Conservation (phyloP, 257 asterid species). For the Sherardia arvensis region DNA sequence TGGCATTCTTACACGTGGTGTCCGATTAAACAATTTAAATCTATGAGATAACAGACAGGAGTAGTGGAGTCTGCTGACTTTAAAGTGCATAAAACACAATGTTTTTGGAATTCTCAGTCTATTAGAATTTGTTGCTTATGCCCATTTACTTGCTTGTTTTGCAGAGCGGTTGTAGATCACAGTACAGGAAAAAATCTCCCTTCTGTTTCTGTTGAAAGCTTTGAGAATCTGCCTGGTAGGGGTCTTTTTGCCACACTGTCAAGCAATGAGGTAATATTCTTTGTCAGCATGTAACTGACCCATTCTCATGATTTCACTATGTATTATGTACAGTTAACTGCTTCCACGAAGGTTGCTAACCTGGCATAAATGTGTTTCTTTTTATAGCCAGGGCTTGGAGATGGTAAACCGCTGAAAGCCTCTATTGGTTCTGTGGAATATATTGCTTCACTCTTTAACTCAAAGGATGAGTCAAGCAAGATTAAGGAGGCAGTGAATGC, state of each 20-base stretch:
- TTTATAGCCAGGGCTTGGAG: conserved; percentile 82
- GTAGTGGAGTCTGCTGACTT: background rate
- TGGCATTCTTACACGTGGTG: background rate
- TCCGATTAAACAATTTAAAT: background rate
- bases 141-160: conserved; percentile 14
- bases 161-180: conserved; percentile 96
- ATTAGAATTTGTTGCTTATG: background rate
- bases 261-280: conserved; percentile 57
- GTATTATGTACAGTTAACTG: background rate
- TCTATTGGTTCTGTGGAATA: conserved; percentile 93
- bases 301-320: background rate
- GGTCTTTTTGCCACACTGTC: conserved; percentile 86
- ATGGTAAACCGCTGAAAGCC: conserved; percentile 67
- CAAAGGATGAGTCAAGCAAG: conserved; percentile 61
- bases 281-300: background rate
- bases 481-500: conserved; percentile 65
- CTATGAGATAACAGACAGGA: no score
- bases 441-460: conserved; percentile 67
- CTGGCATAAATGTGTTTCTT: conserved; percentile 13
- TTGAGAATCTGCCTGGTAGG: conserved; percentile 93
- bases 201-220: conserved; percentile 73
- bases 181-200: conserved; percentile 94
- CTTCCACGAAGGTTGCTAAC: conserved; percentile 16
- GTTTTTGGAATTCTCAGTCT: background rate
- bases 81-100: background rate